Percentiles rank a stretch among this genome's conserved stretches.
These are phyloP conservation scores for Crassisporium funariophilum DNA, from an alignment of 768 basidiomycete genomes.

Conservation along the genomic window DNA sequence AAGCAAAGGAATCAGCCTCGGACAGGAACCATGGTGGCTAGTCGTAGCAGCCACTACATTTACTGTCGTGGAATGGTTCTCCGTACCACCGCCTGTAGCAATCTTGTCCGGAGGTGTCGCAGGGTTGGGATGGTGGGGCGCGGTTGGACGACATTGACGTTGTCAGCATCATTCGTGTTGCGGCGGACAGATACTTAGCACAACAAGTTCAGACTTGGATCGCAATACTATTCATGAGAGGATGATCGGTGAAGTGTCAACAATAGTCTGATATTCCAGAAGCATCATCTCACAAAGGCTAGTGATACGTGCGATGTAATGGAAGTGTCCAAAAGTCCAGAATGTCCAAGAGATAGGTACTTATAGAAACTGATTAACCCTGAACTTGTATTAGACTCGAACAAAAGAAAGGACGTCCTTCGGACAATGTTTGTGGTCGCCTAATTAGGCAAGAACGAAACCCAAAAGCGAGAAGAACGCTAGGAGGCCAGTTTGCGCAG, in stretches of 20 bases:
- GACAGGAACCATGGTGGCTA: slow-evolving; percentile 50
- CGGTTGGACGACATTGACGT: slow-evolving; percentile 22
- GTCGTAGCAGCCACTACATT: slow-evolving; percentile 42
- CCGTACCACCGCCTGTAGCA: slow-evolving; percentile 37
- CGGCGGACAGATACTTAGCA: too few relatives aligned
- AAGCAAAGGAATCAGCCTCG: slow-evolving; percentile 31
- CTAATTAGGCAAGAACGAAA: slow-evolving; percentile 20
- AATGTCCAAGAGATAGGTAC: neutral
- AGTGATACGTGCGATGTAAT: too few relatives aligned
- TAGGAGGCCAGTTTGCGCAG: slow-evolving; percentile 27
- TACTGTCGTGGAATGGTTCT: slow-evolving; percentile 44
- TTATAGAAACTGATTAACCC: neutral
- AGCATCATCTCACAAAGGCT: too few relatives aligned
- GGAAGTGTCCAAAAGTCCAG: slow-evolving; percentile 2
- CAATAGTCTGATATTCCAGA: too few relatives aligned
- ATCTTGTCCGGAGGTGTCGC: slow-evolving; percentile 41
- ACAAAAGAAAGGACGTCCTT: slow-evolving; percentile 23
- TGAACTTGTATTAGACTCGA: slow-evolving; percentile 1
- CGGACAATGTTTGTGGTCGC: slow-evolving; percentile 7
- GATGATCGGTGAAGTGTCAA: too few relatives aligned
- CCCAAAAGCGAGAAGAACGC: slow-evolving; percentile 30
- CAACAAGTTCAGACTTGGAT: too few relatives aligned
- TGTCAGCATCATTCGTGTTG: too few relatives aligned
- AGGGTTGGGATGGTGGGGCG: slow-evolving; percentile 48
- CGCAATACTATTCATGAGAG: too few relatives aligned